Conservation (phyloP, 164 flowering plant genomes). For the Tetrastigma voinierianum region DNA sequence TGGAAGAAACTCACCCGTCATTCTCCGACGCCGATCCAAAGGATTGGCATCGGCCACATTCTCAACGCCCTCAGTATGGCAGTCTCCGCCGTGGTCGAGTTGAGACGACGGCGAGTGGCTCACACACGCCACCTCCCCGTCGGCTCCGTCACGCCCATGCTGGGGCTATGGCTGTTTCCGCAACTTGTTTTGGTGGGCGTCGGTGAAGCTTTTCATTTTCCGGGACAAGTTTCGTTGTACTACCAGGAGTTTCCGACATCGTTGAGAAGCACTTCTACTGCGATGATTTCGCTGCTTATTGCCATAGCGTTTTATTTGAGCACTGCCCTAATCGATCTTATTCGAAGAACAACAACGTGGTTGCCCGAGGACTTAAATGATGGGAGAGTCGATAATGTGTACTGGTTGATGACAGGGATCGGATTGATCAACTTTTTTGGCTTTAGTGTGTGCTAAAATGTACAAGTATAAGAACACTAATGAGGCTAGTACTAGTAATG, state of each 20-base stretch:
- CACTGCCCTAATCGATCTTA: conserved; percentile 38
- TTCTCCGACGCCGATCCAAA: conserved; percentile 42
- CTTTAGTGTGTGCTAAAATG: conserved; percentile 17
- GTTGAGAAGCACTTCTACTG: conserved; percentile 37
- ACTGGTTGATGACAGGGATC: conserved; percentile 17
- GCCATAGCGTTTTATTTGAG: conserved; percentile 50
- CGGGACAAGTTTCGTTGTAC: conserved; percentile 52
- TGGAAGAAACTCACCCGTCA: conserved; percentile 31
- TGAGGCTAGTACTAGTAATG: not conserved
- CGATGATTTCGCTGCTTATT: conserved; percentile 33
- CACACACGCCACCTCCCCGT: conserved; percentile 17
- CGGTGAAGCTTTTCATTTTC: conserved; percentile 67
- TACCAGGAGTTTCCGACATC: conserved; percentile 52
- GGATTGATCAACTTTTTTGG: conserved; percentile 24
- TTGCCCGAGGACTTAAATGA: conserved; percentile 50
- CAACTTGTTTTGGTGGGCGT: conserved; percentile 40
- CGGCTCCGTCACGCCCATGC: conserved; percentile 35
- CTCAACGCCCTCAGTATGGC: conserved; percentile 48
- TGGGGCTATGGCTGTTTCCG: conserved; percentile 45
- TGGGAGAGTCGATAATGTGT: conserved; percentile 50
- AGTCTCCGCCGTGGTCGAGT: conserved; percentile 47
- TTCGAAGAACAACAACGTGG: conserved; percentile 47
- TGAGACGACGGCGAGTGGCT: conserved; percentile 33
- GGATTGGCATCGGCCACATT: conserved; percentile 61
- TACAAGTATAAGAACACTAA: conserved; percentile 15